Evolutionary conservation across 2,329 filamentous ascomycete species (phyloP), one percentile per base, ranked within the genome.

Genomic region (Periconia sp.): DNA sequence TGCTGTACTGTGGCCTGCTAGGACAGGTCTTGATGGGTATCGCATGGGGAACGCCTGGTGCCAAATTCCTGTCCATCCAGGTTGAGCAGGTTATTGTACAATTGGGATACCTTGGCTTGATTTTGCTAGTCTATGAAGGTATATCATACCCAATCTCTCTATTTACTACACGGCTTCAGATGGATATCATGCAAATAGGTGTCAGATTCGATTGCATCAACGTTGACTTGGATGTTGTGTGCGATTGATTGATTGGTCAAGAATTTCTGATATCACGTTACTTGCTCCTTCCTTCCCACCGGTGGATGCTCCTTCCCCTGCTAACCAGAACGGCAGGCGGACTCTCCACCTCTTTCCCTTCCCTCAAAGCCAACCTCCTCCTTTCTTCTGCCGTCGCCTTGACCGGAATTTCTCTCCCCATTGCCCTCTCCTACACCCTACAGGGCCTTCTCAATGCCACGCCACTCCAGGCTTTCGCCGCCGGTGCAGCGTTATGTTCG

Each of bases 61-160:
- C 77, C 2, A 78, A 82, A 66, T 85, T 82, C 81, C 78, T 92
- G 0, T 75, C 77, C 0, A 18, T 52, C 0, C 74, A 79, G 3
- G 71, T 77, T 1, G 80, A 92, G 70, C 64, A 79, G 17, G 77
- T 78, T 0, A 76, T 89, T 27, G 80, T 87, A 19, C 81, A 88
- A 54, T 69, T 92, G 1, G 89, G 89, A 0, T 92, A 92, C 64
- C 71, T 92, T 0, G 89, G 89, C 0, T 69, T 92, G n/a, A 80
- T 92, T 7, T 73, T 90, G 23, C 73, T 92, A 1, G 87, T 92
- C 0, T 91, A 85, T 66, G 86, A 91, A 77, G 87, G 85, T 81
- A 19, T 15, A 49, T 44, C n/a, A n/a, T 31, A 45, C 37, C 30
- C 15, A 18, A 19, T 15, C 43, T 27, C 8, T 27, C 23, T 27